phyloP scores from a whole-genome alignment of 805 yeast species.

The Starmerella gropengiesseri region DNA sequence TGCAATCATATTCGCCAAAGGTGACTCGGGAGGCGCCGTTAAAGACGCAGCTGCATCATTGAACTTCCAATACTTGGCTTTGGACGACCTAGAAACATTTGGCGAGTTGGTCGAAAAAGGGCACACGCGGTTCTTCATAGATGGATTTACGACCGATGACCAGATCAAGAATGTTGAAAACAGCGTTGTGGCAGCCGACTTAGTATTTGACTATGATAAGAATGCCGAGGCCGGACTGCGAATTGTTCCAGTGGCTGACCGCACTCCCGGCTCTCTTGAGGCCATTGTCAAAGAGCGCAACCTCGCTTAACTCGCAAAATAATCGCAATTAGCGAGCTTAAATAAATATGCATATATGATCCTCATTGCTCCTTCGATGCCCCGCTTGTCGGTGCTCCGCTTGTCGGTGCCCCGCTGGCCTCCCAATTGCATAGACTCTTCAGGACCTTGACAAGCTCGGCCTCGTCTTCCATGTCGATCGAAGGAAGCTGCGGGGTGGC shows the following conservation, averaged over 20 bases:
- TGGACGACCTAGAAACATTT: conserved; percentile 7
- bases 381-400: conserved; percentile 8
- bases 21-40: conserved; percentile 18
- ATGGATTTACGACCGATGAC: conserved; percentile 12
- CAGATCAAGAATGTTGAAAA: conserved; percentile 11
- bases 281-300: conserved; percentile 13
- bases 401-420: no score
- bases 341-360: not conserved
- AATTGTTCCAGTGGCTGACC: not conserved
- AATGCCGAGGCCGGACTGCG: conserved; percentile 5
- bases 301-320: conserved; percentile 2
- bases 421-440: conserved; percentile 28
- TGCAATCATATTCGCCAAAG: conserved; percentile 22
- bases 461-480: conserved; percentile 25
- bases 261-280: not conserved
- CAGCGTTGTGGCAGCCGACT: conserved; percentile 22
- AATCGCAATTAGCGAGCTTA: no score
- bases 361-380: not conserved
- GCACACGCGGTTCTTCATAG: conserved; percentile 20
- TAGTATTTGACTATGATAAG: conserved; percentile 17
- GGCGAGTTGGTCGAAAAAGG: conserved; percentile 19
- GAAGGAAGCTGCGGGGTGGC: conserved; percentile 42
- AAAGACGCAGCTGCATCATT: conserved; percentile 11
- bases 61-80: conserved; percentile 16
- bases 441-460: conserved; percentile 30